Evolutionary conservation across 352 stramenopile species (phyloP), one percentile per base, ranked within the genome.

Genomic region (Globisporangium canariense): DNA sequence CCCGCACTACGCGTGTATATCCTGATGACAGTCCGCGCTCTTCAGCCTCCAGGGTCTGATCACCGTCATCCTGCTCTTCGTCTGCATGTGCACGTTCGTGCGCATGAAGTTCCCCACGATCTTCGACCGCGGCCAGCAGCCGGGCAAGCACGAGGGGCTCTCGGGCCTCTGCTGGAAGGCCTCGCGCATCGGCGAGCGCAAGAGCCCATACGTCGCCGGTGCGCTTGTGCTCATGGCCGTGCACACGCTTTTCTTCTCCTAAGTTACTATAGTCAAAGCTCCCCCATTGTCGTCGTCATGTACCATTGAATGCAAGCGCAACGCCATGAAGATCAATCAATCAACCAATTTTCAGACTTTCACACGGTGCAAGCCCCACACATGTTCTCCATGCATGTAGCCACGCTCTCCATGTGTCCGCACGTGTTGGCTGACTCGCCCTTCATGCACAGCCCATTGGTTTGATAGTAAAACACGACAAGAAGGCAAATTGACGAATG

Each of bases 11-110:
- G n/a, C 41, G 2, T 25, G 10, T 53, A 52, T 45, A 71, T 51
- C 32, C 0, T 5, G 28, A 68, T 40, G n/a, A 28, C 53, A 97
- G 96, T 98, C 94, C 40, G 97, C 96, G 22, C 93, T 99, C 40
- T 99, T 99, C 72, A 97, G 97, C 64, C 97, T 99, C 68, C 92
- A 96, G 54, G 97, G 94, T 36, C 78, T 99, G 51, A 87, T 99
- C 46, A 98, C 96, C 18, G 93, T 99, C 43, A 79, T 99, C 49
- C 70, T 99, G 58, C 87, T 99, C 50, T 91, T 99, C 72, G 98
- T 99, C 79, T 99, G 96, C 79, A 98, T 93, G 40, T 98, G 93
- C 76, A 97, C 96, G 11, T 99, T 98, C 83, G 83, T 98, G 43
- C 91, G 96, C 68, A 96, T 97, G 73, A 94, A 98, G 67, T 90